Percentiles rank a stretch among this genome's conserved stretches.
phyloP scores from a whole-genome alignment of 176 grass and related monocot genomes.

The Phragmites australis region DNA sequence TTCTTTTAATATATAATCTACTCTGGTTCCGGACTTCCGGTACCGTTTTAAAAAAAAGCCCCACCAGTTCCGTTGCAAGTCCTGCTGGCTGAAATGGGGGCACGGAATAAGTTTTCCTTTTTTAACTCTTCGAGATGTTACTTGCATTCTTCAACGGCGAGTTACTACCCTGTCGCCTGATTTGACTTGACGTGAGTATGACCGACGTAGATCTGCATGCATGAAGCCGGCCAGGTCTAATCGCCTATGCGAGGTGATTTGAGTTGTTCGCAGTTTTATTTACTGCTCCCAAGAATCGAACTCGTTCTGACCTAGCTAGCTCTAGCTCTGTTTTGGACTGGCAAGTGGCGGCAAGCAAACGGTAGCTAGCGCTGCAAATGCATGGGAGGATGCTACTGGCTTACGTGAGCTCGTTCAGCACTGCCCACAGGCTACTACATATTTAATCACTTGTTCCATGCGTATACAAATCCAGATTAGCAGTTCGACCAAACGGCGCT shows the following conservation, averaged over 20 bases:
- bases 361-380: not conserved
- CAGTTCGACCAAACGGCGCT: no score
- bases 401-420: conserved; percentile 13
- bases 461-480: no score
- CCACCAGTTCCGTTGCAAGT: conserved; percentile 20
- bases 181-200: conserved; percentile 34
- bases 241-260: conserved; percentile 6
- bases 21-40: no score
- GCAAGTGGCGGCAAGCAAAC: not conserved
- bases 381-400: not conserved
- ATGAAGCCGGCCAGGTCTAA: conserved; percentile 4
- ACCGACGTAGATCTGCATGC: not conserved
- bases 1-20: no score
- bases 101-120: not conserved
- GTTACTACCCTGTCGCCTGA: conserved; percentile 3
- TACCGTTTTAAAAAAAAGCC: no score
- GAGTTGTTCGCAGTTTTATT: not conserved
- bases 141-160: not conserved
- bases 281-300: conserved; percentile 30
- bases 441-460: no score
- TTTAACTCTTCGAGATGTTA: not conserved
- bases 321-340: not conserved
- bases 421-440: not conserved
- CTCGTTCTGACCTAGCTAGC: not conserved
- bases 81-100: conserved; percentile 24